phyloP scores from a whole-genome alignment of 2,329 filamentous ascomycete species.

The Chaetoscypha palmicola region DNA sequence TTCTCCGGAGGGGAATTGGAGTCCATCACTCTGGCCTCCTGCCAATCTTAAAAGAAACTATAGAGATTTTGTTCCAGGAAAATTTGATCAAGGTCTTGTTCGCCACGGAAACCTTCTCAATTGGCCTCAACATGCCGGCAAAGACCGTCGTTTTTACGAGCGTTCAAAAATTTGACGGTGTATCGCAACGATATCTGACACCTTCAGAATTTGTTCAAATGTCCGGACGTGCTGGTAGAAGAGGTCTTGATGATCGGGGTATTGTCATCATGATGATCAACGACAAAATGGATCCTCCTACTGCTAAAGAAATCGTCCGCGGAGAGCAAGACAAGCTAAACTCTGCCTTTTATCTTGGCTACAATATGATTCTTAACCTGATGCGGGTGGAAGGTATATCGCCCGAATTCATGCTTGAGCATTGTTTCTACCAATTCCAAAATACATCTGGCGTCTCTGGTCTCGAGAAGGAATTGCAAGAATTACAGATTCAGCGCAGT shows the following conservation, averaged over 20 bases:
- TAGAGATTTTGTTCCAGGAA: constrained; percentile 98
- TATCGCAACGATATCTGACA: constrained; percentile 72
- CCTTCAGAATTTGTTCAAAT: constrained; percentile 98
- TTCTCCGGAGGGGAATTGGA: constrained; percentile 86
- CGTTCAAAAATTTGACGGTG: constrained; percentile 90
- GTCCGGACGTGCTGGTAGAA: constrained; percentile 92
- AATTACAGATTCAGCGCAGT: constrained; percentile 68
- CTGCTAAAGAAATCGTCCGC: constrained; percentile 92
- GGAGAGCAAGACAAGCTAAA: constrained; percentile 96
- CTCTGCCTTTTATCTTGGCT: constrained; percentile 94
- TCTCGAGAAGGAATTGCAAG: constrained; percentile 75
- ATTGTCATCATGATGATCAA: constrained; percentile 99
- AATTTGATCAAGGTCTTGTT: constrained; percentile 96
- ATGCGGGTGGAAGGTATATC: constrained; percentile 98
- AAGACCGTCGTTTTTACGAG: constrained; percentile 99
- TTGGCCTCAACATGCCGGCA: constrained; percentile 97
- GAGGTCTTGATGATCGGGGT: constrained; percentile 94
- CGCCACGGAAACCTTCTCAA: constrained; percentile 97
- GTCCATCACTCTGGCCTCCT: constrained; percentile 95
- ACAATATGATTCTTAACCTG: constrained; percentile 98
- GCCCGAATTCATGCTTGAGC: constrained; percentile 97
- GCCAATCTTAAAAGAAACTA: constrained; percentile 95
- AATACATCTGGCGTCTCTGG: constrained; percentile 81
- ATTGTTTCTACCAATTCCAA: constrained; percentile 97
- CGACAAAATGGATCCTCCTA: constrained; percentile 87